Evolutionary conservation across 108 stramenopile species (phyloP).

Genomic region (Skeletonema marinoi): DNA sequence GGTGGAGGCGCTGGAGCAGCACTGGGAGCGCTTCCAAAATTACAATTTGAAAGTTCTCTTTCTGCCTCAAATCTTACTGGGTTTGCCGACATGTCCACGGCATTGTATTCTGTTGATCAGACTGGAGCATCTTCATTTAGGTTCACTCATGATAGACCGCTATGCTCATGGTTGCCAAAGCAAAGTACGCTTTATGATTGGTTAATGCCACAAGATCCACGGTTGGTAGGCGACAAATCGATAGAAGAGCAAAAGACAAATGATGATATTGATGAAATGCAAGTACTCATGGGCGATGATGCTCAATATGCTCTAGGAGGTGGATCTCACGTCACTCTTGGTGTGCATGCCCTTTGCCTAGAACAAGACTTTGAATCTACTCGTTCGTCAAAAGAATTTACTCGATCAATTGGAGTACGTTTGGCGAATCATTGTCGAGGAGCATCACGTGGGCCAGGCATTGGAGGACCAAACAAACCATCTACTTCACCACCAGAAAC

Average conservation of each 20-base stretch:
- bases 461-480: conserved; percentile 25
- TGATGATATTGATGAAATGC: conserved; percentile 3
- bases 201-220: conserved; percentile 41
- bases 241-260: background rate
- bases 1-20: conserved; percentile 1
- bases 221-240: background rate
- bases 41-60: conserved; percentile 76
- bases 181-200: conserved; percentile 21
- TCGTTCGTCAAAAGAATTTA: conserved; percentile 75
- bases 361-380: conserved; percentile 73
- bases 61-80: conserved; percentile 75
- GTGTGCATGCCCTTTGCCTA: conserved; percentile 54
- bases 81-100: conserved; percentile 57
- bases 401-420: conserved; percentile 49
- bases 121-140: conserved; percentile 51
- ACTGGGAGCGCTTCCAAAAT: conserved; percentile 55
- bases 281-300: conserved; percentile 19
- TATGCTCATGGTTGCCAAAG: conserved; percentile 58
- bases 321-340: conserved; percentile 46
- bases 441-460: conserved; percentile 2
- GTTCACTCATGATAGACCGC: conserved; percentile 71
- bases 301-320: conserved; percentile 18
- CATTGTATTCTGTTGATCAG: conserved; percentile 77
- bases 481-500: conserved; percentile 30
- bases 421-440: conserved; percentile 57